Percentiles rank a stretch among this genome's conserved stretches.
Evolutionary conservation across 78 protist genomes (phyloP).

Genomic region (Parvularia atlantis): DNA sequence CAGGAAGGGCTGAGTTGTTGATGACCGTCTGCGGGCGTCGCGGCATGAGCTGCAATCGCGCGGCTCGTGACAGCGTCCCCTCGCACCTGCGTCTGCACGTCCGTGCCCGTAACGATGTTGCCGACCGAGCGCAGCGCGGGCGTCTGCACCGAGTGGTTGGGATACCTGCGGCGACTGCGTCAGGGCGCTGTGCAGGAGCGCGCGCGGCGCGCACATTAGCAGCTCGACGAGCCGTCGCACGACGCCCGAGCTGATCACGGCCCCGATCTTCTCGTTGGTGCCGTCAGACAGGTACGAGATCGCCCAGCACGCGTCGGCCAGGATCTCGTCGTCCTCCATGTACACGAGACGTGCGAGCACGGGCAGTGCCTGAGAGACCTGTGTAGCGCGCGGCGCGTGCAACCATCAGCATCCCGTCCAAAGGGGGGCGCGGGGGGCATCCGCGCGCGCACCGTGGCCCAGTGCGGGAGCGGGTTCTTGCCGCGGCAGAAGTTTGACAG

Average conservation of each 20-base stretch:
- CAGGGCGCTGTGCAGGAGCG: not conserved
- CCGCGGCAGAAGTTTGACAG: slow-evolving; percentile 93
- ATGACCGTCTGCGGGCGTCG: slow-evolving; percentile 28
- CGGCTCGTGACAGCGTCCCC: too few relatives aligned
- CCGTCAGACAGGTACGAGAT: slow-evolving; percentile 90
- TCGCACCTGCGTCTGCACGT: slow-evolving; percentile 94
- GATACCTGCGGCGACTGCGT: slow-evolving; percentile 4
- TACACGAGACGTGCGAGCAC: slow-evolving; percentile 49
- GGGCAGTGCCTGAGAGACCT: slow-evolving; percentile 2
- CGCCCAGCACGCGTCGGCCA: slow-evolving; percentile 96
- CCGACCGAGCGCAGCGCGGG: slow-evolving; percentile 95
- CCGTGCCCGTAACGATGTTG: slow-evolving; percentile 95
- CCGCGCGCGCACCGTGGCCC: slow-evolving; percentile 19
- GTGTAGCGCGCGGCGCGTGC: not conserved
- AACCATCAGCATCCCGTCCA: not conserved
- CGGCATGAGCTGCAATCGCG: too few relatives aligned
- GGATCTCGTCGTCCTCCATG: slow-evolving; percentile 72
- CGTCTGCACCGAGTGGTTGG: slow-evolving; percentile 42
- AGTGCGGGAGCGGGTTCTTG: slow-evolving; percentile 75
- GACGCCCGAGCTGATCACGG: slow-evolving; percentile 68
- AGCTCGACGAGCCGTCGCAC: slow-evolving; percentile 72
- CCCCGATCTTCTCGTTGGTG: slow-evolving; percentile 70
- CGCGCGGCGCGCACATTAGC: slow-evolving; percentile 22
- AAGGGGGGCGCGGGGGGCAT: slow-evolving; percentile 5
- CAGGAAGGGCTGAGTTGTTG: slow-evolving; percentile 49